Percentiles rank a stretch among this genome's conserved stretches.
phyloP scores from a whole-genome alignment of 768 basidiomycete species.

The Lactarius akahatsu region DNA sequence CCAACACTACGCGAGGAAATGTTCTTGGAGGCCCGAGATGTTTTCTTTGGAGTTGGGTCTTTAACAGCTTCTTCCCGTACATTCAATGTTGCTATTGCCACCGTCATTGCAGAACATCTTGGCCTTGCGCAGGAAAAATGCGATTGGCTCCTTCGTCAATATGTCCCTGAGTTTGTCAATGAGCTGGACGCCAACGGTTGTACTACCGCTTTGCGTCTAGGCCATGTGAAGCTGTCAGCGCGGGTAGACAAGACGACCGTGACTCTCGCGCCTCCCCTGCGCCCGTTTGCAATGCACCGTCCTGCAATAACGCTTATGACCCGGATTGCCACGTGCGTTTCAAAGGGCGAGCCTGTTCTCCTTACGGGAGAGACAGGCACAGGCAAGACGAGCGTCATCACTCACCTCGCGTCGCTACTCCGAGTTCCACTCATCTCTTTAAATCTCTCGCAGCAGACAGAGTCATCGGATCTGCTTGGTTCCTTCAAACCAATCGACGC shows the following conservation, averaged over 20 bases:
- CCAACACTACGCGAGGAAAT: slow-evolving; percentile 82
- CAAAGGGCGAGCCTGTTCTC: slow-evolving; percentile 77
- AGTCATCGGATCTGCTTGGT: slow-evolving; percentile 90
- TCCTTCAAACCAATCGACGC: slow-evolving; percentile 97
- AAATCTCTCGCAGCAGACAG: slow-evolving; percentile 95
- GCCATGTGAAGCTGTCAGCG: slow-evolving; percentile 58
- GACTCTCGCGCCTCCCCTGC: slow-evolving; percentile 37
- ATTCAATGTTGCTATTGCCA: slow-evolving; percentile 50
- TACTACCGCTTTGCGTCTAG: slow-evolving; percentile 56
- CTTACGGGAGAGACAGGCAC: slow-evolving; percentile 99
- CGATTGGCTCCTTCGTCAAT: slow-evolving; percentile 64
- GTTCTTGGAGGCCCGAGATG: slow-evolving; percentile 83
- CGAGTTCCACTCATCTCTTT: slow-evolving; percentile 77
- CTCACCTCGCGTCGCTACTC: slow-evolving; percentile 80
- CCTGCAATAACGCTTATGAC: slow-evolving; percentile 80
- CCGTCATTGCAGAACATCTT: slow-evolving; percentile 58
- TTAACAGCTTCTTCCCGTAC: slow-evolving; percentile 52
- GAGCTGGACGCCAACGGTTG: slow-evolving; percentile 68
- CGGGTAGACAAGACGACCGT: slow-evolving; percentile 38
- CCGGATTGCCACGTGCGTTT: slow-evolving; percentile 71
- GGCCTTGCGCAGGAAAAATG: slow-evolving; percentile 68
- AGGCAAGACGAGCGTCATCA: slow-evolving; percentile 92
- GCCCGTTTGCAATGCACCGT: slow-evolving; percentile 86
- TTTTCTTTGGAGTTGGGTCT: slow-evolving; percentile 79
- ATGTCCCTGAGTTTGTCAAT: slow-evolving; percentile 63